Evolutionary conservation across 768 basidiomycete species (phyloP).

Genomic region (Lentinula sp.): DNA sequence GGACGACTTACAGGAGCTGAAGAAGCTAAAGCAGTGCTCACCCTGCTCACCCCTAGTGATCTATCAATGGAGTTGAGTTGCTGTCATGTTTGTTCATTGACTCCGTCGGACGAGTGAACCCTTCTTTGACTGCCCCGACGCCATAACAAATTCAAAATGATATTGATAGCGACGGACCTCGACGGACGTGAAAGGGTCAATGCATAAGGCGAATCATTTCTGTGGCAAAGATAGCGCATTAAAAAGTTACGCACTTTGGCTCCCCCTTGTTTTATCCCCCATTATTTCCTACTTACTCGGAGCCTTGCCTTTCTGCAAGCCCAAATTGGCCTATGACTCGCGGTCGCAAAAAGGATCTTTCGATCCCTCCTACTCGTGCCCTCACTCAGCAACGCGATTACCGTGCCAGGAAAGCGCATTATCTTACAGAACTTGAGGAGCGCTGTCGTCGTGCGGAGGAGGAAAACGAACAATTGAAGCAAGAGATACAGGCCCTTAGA

Average conservation of each 20-base stretch:
- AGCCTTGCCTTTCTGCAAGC: too few species aligned
- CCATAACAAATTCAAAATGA: neutral
- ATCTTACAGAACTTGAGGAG: slow-evolving; percentile 51
- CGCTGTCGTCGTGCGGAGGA: slow-evolving; percentile 47
- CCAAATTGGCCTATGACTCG: slow-evolving; percentile 39
- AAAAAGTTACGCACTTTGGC: neutral
- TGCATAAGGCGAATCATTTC: neutral
- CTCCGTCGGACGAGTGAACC: neutral
- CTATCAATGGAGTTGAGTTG: too few species aligned
- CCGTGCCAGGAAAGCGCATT: slow-evolving; percentile 53
- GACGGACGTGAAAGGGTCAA: neutral
- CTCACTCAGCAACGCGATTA: slow-evolving; percentile 62
- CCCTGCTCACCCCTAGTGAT: too few species aligned
- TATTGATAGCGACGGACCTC: neutral
- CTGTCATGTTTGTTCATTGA: neutral
- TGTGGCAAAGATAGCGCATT: neutral
- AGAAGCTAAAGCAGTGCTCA: too few species aligned
- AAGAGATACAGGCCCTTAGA: slow-evolving; percentile 40
- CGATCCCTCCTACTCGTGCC: slow-evolving; percentile 52
- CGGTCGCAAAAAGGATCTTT: slow-evolving; percentile 60
- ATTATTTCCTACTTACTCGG: neutral
- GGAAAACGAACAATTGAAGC: slow-evolving; percentile 45
- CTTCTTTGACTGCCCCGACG: neutral
- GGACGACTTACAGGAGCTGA: too few species aligned
- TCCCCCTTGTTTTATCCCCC: neutral